A percentile compares a stretch with the other conserved stretches of the same genome.
Conservation (phyloP, 2,329 filamentous ascomycete species). For the Penicillium sp. region DNA sequence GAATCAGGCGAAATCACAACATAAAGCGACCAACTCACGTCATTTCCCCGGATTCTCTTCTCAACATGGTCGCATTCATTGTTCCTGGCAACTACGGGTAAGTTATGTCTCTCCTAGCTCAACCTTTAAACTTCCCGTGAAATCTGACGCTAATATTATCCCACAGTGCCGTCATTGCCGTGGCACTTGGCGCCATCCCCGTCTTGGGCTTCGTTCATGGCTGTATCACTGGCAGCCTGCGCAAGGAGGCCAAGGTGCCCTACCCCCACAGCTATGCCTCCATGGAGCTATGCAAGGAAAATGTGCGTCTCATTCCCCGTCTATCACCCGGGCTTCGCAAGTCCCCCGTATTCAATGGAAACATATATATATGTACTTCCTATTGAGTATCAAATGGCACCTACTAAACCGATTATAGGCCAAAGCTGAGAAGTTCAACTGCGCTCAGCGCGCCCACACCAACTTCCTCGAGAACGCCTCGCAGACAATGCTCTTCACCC, state of each 20-base stretch:
- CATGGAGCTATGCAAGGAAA: constrained; percentile 52
- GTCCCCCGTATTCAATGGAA: background rate
- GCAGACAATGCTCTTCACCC: constrained; percentile 51
- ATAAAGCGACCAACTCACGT: background rate
- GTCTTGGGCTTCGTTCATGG: constrained; percentile 56
- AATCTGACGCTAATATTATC: constrained; percentile 5
- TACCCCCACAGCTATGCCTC: constrained; percentile 63
- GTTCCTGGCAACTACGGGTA: constrained; percentile 53
- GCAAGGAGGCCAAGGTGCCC: constrained; percentile 54
- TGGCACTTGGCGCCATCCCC: constrained; percentile 55
- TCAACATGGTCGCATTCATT: constrained; percentile 43
- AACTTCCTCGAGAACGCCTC: constrained; percentile 62
- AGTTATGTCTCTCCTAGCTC: constrained; percentile 12
- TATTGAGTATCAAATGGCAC: background rate
- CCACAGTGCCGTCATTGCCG: constrained; percentile 55
- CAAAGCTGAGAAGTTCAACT: constrained; percentile 51
- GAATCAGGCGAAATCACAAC: background rate
- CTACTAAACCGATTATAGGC: constrained; percentile 27
- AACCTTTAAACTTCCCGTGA: background rate
- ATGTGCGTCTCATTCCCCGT: constrained; percentile 30
- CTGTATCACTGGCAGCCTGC: constrained; percentile 45
- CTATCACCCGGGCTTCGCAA: background rate
- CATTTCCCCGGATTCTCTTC: background rate
- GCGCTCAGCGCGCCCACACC: constrained; percentile 57
- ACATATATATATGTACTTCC: background rate